Evolutionary conservation across 768 basidiomycete species (phyloP).

Genomic region (Heimioporus sp.): DNA sequence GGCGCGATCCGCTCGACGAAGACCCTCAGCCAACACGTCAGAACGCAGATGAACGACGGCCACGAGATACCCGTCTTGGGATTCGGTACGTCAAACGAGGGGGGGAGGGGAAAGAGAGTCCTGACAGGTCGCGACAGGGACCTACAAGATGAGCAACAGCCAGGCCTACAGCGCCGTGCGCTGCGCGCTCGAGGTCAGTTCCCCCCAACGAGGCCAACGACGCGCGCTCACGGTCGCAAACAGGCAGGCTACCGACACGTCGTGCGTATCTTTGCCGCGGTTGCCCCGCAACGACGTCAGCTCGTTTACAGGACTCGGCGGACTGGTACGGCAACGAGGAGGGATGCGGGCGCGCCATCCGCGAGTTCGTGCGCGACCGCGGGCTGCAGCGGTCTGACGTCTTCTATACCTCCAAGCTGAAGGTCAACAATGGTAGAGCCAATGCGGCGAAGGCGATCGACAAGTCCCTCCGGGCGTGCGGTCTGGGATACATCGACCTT

Average conservation of each 20-base stretch:
- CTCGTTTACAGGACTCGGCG: constrained; percentile 1
- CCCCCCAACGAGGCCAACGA: not conserved
- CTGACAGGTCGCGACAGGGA: not conserved
- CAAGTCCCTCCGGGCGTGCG: constrained; percentile 48
- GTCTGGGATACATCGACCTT: not conserved
- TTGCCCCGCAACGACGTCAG: not conserved
- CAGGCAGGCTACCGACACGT: constrained; percentile 11
- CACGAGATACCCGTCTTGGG: constrained; percentile 9
- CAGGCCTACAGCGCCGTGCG: constrained; percentile 5
- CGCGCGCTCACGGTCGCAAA: not conserved
- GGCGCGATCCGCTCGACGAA: not conserved
- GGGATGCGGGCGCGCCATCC: constrained; percentile 61
- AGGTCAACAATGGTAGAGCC: constrained; percentile 43
- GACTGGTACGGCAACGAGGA: constrained; percentile 47
- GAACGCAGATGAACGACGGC: constrained; percentile 2
- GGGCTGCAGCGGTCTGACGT: constrained; percentile 44
- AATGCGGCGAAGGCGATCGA: constrained; percentile 52
- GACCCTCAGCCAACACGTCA: not conserved
- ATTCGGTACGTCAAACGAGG: constrained; percentile 4
- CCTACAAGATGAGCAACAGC: constrained; percentile 5
- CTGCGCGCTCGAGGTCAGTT: constrained; percentile 8
- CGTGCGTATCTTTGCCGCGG: not conserved
- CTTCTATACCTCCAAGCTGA: constrained; percentile 73
- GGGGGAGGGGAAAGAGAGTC: not conserved
- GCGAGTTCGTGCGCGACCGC: constrained; percentile 47